A percentile compares a stretch with the other conserved stretches of the same genome.
These are phyloP conservation scores for Ganoderma leucocontextum DNA, from an alignment of 1,284 basidiomycete species.

Conservation along the genomic window DNA sequence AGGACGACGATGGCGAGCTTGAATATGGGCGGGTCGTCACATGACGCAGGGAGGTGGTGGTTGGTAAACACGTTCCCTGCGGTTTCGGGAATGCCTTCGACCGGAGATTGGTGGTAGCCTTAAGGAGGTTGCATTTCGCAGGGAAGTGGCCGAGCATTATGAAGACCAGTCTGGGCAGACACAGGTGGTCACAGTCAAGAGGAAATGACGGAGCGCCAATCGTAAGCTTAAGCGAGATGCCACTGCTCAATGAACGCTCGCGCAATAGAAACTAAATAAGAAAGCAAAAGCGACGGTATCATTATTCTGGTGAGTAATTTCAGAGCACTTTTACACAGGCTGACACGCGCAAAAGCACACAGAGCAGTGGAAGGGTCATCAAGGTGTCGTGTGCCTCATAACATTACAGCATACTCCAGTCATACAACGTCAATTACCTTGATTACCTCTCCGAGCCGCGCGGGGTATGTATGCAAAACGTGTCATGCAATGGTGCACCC, in stretches of 20 bases:
- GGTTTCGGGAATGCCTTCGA: conserved; percentile 3
- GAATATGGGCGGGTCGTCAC: conserved; percentile 17
- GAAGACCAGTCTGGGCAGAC: conserved; percentile 14
- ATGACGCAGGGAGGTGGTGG: conserved; percentile 26
- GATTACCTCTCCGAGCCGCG: not conserved
- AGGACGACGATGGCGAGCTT: conserved; percentile 5
- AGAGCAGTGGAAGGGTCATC: not conserved
- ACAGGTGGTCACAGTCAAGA: not conserved
- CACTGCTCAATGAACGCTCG: no score
- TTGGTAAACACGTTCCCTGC: conserved; percentile 30
- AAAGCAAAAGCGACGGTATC: no score
- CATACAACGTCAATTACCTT: not conserved
- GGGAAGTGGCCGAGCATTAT: conserved; percentile 19
- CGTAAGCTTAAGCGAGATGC: not conserved
- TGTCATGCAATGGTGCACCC: conserved; percentile 54
- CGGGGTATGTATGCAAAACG: not conserved
- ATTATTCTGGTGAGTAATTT: not conserved
- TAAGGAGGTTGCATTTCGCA: conserved; percentile 11
- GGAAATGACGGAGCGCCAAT: conserved; percentile 1
- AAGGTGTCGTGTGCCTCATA: not conserved
- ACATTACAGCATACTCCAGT: not conserved
- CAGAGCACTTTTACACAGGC: not conserved
- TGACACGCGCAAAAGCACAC: not conserved
- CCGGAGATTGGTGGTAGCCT: not conserved
- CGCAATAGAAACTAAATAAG: no score